Evolutionary conservation across 495 filamentous ascomycete genomes (phyloP), one percentile per base, ranked within the genome.

Genomic region (Podospora pseudoanserina): DNA sequence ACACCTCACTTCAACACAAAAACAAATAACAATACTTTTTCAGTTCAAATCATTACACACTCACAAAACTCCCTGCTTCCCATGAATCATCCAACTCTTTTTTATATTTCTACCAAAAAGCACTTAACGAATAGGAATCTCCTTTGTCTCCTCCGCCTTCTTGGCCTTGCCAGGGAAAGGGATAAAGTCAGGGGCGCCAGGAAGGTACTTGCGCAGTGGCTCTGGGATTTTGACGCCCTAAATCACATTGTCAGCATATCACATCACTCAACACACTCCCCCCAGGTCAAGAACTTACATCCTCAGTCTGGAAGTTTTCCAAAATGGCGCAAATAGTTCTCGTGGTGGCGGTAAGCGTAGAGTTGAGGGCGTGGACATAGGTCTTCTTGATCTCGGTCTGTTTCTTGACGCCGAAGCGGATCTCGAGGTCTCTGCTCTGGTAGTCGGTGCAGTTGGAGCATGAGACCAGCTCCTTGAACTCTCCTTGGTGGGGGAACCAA

Each of bases 401-500:
- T 71, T 78, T 78, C 73, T 77, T 94, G 63, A 73, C 67, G 34
- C 76, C 76, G 57, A 77, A 78, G 16, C 76, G 72, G 55, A 97
- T 96, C 77, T 96, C 92, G 9, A 97, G 83, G 64, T 90, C 92
- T 60, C 94, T 83, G 39, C 91, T 89, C 81, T 97, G 94, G 83
- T 97, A 97, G 77, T 97, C 94, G 0, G 92, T 95, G 83, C 94
- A 97, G 80, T 97, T 97, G 30, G 90, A 93, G 84, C 92, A 96
- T 27, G 92, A 96, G 55, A 99, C 94, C 16, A 97, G 85, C 78
- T 97, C 93, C 80, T 98, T 99, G 86, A 97, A 98, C 78, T 98
- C 96, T 68, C 91, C 89, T 69, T 77, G 75, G 56, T 79, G 74
- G 93, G 26, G 96, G 80, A 98, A 98, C 92, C 93, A 97, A 2